Percentiles rank a stretch among this genome's conserved stretches.
These are phyloP conservation scores for Penicillium herquei DNA, from an alignment of 495 filamentous ascomycete species.

Conservation along the genomic window DNA sequence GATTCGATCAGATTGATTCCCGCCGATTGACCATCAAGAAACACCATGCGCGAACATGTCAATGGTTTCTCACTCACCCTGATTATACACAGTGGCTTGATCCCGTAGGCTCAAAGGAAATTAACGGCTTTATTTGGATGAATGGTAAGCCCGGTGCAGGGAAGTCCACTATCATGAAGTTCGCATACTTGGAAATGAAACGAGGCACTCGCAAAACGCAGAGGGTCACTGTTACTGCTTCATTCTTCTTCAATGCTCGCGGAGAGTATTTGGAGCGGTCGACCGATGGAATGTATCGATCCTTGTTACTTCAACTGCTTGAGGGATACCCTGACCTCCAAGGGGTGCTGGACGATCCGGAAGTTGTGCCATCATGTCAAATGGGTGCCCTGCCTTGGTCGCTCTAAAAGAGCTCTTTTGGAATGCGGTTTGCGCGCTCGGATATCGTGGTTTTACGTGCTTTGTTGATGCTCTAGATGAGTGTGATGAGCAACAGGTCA, in stretches of 20 bases:
- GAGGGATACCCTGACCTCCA: conserved; percentile 26
- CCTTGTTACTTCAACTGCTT: conserved; percentile 39
- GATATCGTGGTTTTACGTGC: conserved; percentile 21
- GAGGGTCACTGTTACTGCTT: conserved; percentile 24
- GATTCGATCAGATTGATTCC: conserved; percentile 30
- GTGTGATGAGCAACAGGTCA: conserved; percentile 33
- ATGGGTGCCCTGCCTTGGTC: conserved; percentile 14
- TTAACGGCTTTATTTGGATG: conserved; percentile 55
- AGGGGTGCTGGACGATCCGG: conserved; percentile 20
- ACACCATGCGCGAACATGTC: conserved; percentile 40
- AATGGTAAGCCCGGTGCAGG: conserved; percentile 56
- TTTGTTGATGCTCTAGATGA: conserved; percentile 46
- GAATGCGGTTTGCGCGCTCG: conserved; percentile 20
- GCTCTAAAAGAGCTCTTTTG: conserved; percentile 19
- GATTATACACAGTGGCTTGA: conserved; percentile 52
- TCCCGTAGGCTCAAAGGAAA: neutral
- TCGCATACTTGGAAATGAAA: conserved; percentile 26
- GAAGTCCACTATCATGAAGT: conserved; percentile 56
- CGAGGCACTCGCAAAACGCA: neutral
- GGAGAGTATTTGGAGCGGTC: conserved; percentile 51
- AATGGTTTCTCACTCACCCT: conserved; percentile 44
- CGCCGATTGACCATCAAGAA: conserved; percentile 24
- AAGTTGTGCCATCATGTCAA: conserved; percentile 3
- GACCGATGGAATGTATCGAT: conserved; percentile 54
- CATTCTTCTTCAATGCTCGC: conserved; percentile 54